Conservation (phyloP, 768 basidiomycete species). For the Candolleomyces eurysporus region DNA sequence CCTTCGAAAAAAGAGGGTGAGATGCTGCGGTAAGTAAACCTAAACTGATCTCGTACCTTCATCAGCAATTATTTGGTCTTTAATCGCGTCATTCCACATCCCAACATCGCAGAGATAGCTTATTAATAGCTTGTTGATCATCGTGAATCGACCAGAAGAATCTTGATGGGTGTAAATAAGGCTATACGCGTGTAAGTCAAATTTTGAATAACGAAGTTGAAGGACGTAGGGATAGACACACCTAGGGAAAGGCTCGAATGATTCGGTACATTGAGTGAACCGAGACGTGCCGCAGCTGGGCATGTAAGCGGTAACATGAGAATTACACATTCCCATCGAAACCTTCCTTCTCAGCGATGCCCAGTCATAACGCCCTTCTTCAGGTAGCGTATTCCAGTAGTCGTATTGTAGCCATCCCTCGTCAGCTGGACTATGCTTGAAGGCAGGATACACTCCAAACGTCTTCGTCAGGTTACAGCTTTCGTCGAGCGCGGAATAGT, state of each 20-base stretch:
- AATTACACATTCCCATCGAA: constrained; percentile 78
- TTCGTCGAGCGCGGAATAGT: constrained; percentile 74
- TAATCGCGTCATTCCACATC: constrained; percentile 24
- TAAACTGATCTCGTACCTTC: too few species aligned
- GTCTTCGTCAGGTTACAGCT: constrained; percentile 57
- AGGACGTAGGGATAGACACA: too few species aligned
- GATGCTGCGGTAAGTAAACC: not conserved
- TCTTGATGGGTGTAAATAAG: not conserved
- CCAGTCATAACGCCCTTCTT: not conserved
- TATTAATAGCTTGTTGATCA: too few species aligned
- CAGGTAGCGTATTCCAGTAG: not conserved
- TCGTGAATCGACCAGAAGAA: constrained; percentile 35
- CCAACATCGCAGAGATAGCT: not conserved
- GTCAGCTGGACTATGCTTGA: constrained; percentile 59
- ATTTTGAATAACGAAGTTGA: too few species aligned
- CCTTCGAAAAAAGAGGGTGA: not conserved
- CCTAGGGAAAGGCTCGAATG: constrained; percentile 55
- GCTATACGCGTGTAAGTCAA: too few species aligned
- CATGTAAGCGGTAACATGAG: constrained; percentile 80
- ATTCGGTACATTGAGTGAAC: constrained; percentile 82
- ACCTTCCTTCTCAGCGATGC: constrained; percentile 39
- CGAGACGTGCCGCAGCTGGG: constrained; percentile 84
- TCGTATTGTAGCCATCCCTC: not conserved
- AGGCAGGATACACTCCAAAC: constrained; percentile 72
- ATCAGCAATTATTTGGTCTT: not conserved